A percentile compares a stretch with the other conserved stretches of the same genome.
Conservation (phyloP, 1,284 basidiomycete species). For the Apiotrichum akiyoshidainum region DNA sequence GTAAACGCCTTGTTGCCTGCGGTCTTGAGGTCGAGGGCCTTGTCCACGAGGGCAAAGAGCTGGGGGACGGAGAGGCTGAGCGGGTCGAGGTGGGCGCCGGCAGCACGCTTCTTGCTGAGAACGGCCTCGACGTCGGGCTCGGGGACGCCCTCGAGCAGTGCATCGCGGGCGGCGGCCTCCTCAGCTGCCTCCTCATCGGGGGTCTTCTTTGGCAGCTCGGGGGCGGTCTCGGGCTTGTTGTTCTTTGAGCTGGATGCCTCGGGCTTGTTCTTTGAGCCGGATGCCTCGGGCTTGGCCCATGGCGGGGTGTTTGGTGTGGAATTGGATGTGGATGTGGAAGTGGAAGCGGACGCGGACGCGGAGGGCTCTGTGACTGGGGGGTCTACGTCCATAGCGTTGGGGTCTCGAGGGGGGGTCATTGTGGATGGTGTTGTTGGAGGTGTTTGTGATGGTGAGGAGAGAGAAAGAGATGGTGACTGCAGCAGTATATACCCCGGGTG, state of each 20-base stretch:
- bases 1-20: conserved; percentile 41
- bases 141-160: conserved; percentile 1
- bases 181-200: background rate
- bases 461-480: background rate
- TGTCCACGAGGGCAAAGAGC: conserved; percentile 26
- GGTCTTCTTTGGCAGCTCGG: background rate
- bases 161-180: background rate
- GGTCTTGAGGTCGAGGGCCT: conserved; percentile 31
- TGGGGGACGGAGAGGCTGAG: background rate
- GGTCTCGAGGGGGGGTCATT: conserved; percentile 4
- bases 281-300: background rate
- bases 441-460: background rate
- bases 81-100: background rate
- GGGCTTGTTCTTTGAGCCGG: background rate
- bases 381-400: conserved; percentile 9
- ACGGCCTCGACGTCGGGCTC: background rate
- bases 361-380: background rate
- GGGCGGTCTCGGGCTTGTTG: background rate
- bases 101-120: background rate
- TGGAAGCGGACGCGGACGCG: background rate
- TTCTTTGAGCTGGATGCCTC: conserved; percentile 2
- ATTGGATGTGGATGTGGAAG: background rate
- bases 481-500: background rate
- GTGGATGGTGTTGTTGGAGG: background rate
- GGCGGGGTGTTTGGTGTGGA: background rate